phyloP scores from a whole-genome alignment of 257 asterid species.

The Coffea eugenioides region DNA sequence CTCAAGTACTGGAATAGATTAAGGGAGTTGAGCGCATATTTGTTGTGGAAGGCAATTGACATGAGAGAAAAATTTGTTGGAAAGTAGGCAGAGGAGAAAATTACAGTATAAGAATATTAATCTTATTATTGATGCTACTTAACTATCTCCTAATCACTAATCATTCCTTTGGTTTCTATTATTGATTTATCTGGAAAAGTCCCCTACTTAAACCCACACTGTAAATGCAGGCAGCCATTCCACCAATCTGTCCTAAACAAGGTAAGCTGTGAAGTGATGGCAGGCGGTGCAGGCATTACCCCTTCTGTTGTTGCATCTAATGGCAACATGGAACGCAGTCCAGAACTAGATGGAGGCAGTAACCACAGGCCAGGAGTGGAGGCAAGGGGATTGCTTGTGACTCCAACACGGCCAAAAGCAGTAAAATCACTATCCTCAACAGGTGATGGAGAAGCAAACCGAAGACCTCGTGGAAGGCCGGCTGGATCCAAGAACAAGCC shows the following conservation, averaged over 20 bases:
- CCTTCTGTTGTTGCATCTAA: conserved; percentile 23
- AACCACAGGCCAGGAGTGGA: conserved; percentile 21
- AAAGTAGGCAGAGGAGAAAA: conserved; percentile 59
- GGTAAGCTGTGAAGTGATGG: conserved; percentile 35
- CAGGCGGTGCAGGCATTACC: conserved; percentile 48
- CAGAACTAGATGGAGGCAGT: conserved; percentile 10
- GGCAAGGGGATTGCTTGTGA: conserved; percentile 22
- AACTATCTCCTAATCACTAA: conserved; percentile 67
- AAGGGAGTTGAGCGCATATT: conserved; percentile 16
- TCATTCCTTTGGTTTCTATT: conserved; percentile 32
- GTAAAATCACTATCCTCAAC: conserved; percentile 20
- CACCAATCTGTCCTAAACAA: conserved; percentile 10
- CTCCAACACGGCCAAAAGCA: conserved; percentile 28
- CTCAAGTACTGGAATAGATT: conserved; percentile 12
- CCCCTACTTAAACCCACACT: conserved; percentile 39
- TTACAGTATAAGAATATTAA: conserved; percentile 25
- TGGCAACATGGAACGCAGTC: conserved; percentile 20
- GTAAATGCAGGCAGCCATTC: conserved; percentile 9
- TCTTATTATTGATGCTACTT: conserved; percentile 41
- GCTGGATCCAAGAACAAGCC: conserved; percentile 96
- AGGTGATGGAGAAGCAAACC: conserved; percentile 32
- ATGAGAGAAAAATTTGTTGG: conserved; percentile 59
- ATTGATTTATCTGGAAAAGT: conserved; percentile 25
- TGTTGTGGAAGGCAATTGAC: conserved; percentile 65
- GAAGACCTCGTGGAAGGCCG: conserved; percentile 88